phyloP scores from a whole-genome alignment of 2,329 filamentous ascomycete species.

The Emericellopsis atlantica region DNA sequence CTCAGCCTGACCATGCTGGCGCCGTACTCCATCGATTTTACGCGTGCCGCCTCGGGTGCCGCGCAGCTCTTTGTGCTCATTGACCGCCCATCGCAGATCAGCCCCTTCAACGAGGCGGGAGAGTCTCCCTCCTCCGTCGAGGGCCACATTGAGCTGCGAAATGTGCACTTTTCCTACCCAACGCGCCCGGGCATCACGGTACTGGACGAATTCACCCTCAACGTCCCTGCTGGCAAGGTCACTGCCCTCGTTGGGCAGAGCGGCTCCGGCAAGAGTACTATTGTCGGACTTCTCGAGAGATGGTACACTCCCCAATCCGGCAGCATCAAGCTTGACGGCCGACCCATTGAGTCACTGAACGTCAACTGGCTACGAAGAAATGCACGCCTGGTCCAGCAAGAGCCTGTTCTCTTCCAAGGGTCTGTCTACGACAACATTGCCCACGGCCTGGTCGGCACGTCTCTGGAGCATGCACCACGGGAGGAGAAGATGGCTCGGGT shows the following conservation, averaged over 20 bases:
- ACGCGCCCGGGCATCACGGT: conserved; percentile 27
- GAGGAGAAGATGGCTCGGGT: conserved; percentile 49
- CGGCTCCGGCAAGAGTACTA: conserved; percentile 25
- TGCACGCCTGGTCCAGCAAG: conserved; percentile 31
- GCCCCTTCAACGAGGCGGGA: conserved; percentile 31
- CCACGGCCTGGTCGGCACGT: conserved; percentile 76
- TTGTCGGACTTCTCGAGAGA: conserved; percentile 23
- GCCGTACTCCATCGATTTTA: conserved; percentile 23
- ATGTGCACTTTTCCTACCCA: conserved; percentile 30
- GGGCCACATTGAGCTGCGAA: conserved; percentile 62
- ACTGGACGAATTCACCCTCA: conserved; percentile 25
- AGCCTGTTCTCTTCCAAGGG: conserved; percentile 80
- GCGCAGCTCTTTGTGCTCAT: conserved; percentile 23
- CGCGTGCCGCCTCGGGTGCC: conserved; percentile 20
- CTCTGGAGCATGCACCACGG: conserved; percentile 14
- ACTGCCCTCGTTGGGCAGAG: conserved; percentile 25
- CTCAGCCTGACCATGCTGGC: conserved; percentile 21
- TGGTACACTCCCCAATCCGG: conserved; percentile 23
- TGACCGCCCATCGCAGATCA: conserved; percentile 21
- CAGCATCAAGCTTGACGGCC: conserved; percentile 21
- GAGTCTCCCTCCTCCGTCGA: conserved; percentile 38
- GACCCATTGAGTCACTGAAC: conserved; percentile 18
- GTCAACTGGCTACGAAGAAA: conserved; percentile 24
- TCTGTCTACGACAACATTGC: conserved; percentile 84
- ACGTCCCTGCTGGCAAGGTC: conserved; percentile 30